Conservation (phyloP, 2,329 filamentous ascomycete genomes). For the Alternaria atra region DNA sequence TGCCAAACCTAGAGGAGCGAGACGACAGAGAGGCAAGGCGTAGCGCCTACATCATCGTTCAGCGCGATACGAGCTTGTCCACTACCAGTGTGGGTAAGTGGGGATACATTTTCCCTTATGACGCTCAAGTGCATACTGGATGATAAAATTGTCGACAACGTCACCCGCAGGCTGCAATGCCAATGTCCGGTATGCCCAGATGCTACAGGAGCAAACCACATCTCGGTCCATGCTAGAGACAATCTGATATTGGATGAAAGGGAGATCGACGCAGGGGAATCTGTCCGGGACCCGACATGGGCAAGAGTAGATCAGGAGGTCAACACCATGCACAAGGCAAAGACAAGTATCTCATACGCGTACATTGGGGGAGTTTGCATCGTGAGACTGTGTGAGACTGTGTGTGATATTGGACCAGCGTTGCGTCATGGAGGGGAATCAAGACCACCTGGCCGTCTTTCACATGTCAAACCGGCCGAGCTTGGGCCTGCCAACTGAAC, state of each 20-base stretch:
- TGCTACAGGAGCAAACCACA: not conserved
- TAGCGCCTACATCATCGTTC: constrained; percentile 2
- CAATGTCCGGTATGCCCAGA: not conserved
- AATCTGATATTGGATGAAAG: constrained; percentile 1
- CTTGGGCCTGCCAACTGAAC: constrained; percentile 7
- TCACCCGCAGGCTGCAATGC: not conserved
- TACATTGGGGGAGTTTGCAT: not conserved
- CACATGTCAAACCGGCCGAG: constrained; percentile 26
- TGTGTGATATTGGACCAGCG: not conserved
- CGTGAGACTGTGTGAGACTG: not conserved
- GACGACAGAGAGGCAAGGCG: not conserved
- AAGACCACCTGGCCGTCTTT: constrained; percentile 12
- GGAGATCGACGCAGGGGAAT: constrained; percentile 5
- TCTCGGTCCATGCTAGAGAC: not conserved
- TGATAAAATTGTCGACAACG: not conserved
- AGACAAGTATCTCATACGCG: not conserved
- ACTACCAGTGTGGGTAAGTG: not conserved
- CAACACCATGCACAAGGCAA: not conserved
- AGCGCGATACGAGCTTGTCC: not conserved
- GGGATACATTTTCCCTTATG: not conserved
- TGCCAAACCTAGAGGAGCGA: not conserved
- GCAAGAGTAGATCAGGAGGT: not conserved
- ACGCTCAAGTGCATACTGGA: not conserved
- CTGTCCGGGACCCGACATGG: constrained; percentile 1
- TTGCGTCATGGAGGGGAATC: constrained; percentile 24